phyloP scores from a whole-genome alignment of 768 basidiomycete species.

The Serendipita sp. region DNA sequence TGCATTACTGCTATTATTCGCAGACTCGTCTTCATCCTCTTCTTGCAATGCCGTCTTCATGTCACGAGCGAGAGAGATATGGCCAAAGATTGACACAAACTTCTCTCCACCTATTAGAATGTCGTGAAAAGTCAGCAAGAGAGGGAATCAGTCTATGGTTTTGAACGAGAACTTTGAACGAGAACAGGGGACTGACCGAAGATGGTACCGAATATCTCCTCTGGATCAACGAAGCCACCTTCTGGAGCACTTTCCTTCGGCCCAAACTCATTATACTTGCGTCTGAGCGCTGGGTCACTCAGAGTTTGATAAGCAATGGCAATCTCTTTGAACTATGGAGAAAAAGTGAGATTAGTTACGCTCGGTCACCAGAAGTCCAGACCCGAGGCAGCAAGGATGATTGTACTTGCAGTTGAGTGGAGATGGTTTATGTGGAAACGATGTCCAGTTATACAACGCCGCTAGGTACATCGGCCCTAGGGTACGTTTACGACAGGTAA shows the following conservation, averaged over 20 bases:
- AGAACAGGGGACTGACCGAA: slow-evolving; percentile 11
- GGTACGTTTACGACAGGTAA: too few species aligned
- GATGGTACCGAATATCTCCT: slow-evolving; percentile 16
- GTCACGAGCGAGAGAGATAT: slow-evolving; percentile 62
- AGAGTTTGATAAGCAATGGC: slow-evolving; percentile 63
- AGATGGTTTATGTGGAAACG: too few species aligned
- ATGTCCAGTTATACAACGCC: too few species aligned
- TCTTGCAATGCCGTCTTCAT: slow-evolving; percentile 90
- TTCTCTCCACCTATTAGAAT: slow-evolving; percentile 46
- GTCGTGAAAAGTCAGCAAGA: background rate
- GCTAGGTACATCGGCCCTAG: too few species aligned
- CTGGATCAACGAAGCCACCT: slow-evolving; percentile 73
- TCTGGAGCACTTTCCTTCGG: slow-evolving; percentile 67
- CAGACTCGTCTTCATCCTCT: slow-evolving; percentile 50
- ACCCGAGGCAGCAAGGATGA: too few species aligned
- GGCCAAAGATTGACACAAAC: slow-evolving; percentile 75
- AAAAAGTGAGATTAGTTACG: background rate
- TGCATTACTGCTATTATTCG: slow-evolving; percentile 15
- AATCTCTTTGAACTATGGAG: slow-evolving; percentile 56
- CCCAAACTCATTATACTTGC: slow-evolving; percentile 86
- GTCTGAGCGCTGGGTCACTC: slow-evolving; percentile 55
- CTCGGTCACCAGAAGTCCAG: background rate
- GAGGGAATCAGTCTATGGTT: background rate
- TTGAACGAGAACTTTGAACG: too few species aligned
- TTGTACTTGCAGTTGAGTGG: background rate